Percentiles rank a stretch among this genome's conserved stretches.
Conservation (phyloP, 2,329 filamentous ascomycete genomes). For the Colletotrichum scovillei region DNA sequence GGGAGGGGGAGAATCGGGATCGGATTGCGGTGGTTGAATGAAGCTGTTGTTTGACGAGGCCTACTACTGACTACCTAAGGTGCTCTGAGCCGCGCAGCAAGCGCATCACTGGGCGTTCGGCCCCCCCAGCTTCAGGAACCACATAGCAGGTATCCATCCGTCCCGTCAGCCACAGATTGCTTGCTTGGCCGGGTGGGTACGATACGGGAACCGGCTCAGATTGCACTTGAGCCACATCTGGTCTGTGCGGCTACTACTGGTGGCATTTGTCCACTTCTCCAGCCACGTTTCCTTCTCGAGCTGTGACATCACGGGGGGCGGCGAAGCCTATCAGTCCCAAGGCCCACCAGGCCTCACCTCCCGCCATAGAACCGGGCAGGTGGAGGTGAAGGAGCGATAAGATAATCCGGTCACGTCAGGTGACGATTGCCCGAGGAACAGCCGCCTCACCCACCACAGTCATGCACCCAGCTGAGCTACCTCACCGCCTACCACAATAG, state of each 20-base stretch:
- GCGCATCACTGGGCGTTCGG: slow-evolving; percentile 33
- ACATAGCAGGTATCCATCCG: not conserved
- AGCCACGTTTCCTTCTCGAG: not conserved
- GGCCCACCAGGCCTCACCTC: too few relatives aligned
- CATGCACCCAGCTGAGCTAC: not conserved
- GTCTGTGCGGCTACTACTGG: not conserved
- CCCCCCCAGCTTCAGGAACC: slow-evolving; percentile 21
- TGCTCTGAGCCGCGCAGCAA: slow-evolving; percentile 17
- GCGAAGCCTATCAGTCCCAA: too few relatives aligned
- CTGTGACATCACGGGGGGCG: slow-evolving; percentile 33
- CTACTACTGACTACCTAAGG: not conserved
- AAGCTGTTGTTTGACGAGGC: slow-evolving; percentile 35
- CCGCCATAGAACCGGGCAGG: too few relatives aligned
- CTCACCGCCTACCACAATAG: not conserved
- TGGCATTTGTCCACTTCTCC: not conserved
- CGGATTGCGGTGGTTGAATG: slow-evolving; percentile 21
- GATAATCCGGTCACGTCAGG: slow-evolving; percentile 22
- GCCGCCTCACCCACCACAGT: slow-evolving; percentile 24
- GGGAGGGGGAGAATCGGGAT: slow-evolving; percentile 1
- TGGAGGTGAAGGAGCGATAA: slow-evolving; percentile 2
- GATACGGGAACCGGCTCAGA: not conserved
- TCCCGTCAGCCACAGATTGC: slow-evolving; percentile 5
- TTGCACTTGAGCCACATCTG: slow-evolving; percentile 1
- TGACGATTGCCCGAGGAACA: slow-evolving; percentile 13
- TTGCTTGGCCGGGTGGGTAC: not conserved